Evolutionary conservation across 495 filamentous ascomycete species (phyloP), one percentile per base, ranked within the genome.

Genomic region (Zalerion maritima): DNA sequence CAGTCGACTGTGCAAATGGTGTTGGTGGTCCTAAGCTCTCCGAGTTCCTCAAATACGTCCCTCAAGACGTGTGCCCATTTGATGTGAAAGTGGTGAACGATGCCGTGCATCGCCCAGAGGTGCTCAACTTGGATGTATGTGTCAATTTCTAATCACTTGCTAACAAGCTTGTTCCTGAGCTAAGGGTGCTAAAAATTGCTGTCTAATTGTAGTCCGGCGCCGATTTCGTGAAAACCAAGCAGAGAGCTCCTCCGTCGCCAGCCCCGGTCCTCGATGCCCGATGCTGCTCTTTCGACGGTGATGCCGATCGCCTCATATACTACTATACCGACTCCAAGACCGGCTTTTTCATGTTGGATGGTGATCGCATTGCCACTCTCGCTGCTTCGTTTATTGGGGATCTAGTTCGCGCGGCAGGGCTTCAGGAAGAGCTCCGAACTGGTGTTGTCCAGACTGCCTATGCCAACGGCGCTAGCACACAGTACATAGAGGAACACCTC

Each of bases 391-490:
- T 94, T 64, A 87, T 97, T 36, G 81, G 78, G 18, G 84, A 94
- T 34, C 79, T 94, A 13, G 75, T 79, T 19, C 70, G 73, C 18
- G 73, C 67, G 28, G 78, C 86, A 27, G 85, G 84, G 4, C 66
- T 97, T 15, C 62, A 71, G 21, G 69, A 77, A 11, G 72, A 82
- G 25, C 61, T 96, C 29, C 82, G 75, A 45, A 83, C 94, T 36
- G 87, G 86, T 36, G 81, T 97, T 22, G 75, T 97, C 4, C 91
- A 97, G 54, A 96, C 89, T 4, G 89, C 89, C 12, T 97, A 97
- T 50, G 91, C 89, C 51, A 97, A 97, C 50, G 89, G 91, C 20
- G 72, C 85, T n/a, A 82, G 77, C 49, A 97, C 91, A 9, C 72
- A 79, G 31, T 96, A 93, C 53, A 78, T 97, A 29, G 71, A 75